Base-by-base conservation (phyloP, 495 filamentous ascomycete genomes). In the Chaetomium fimeti region DNA sequence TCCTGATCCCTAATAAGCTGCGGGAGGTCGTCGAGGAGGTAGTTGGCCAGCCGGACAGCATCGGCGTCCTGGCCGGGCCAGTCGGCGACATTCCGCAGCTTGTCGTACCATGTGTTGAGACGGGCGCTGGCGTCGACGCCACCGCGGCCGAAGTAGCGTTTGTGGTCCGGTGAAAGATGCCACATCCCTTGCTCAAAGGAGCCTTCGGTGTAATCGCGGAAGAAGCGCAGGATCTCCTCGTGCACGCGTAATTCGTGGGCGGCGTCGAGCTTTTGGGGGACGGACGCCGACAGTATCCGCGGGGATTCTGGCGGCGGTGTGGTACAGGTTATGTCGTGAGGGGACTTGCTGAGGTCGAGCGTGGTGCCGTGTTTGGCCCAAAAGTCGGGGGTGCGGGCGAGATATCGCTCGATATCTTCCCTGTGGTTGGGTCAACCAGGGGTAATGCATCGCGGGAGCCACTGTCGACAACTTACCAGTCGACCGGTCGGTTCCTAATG, bases 401-500 rank as follows among this genome's bases (percentile, higher is more conserved):
- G 45, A 58, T 78, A 77, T 12, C 74, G 72, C 66, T 75, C 73
- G 47, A 77, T 64, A 29, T 74, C 71, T 27, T 71, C 71, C 36
- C 72, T 63, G 42, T 15, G 1, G 5, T 0, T 15, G 24, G n/a
- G 28, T 52, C 48, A 52, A 52, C 15, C 24, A 52, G 28, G 27
- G 29, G 40, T 43, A 28, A 25, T 32, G 25, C 28, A 52, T 13
- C 11, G 1, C 11, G 48, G 22, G 20, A 11, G 51, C 16, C 15
- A 20, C 27, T 4, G 5, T 49, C 25, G 32, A 36, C 32, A 36
- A 6, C 20, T 42, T 63, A 63, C 61, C 61, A 71, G 58, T 67
- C 68, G 49, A 79, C 74, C 13, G 67, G 66, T 38, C 71, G 71
- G 43, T 70, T 67, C 22, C 76, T 72, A 51, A 79, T 67, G 25